Evolutionary conservation across 1,139 yeast genomes (phyloP), one percentile per base, ranked within the genome.

Genomic region (Hyphopichia wangnamkhiaoensis): DNA sequence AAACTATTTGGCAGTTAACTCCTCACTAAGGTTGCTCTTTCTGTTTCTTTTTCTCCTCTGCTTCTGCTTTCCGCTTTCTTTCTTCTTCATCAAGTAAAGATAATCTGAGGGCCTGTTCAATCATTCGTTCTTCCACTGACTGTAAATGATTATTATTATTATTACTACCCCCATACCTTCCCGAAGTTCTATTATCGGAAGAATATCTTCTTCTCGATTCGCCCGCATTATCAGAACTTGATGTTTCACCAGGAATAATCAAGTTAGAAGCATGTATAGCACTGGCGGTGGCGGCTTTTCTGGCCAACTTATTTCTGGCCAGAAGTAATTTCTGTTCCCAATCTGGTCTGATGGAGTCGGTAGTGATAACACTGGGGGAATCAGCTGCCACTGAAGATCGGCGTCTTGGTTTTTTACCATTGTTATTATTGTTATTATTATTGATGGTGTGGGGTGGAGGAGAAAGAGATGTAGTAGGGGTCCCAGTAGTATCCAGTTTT

Each of bases 281-380:
- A 35, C 89, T 87, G 1, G 98, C 98, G 14, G 96, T 89, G 0
- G 97, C 98, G 0, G 96, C 83, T 52, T 88, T 76, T 42, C 95
- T 74, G 0, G 96, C 96, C 33, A 89, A 68, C 50, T 82, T 84
- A 44, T 82, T 77, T 40, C 93, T 75, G 3, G 96, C 96, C 34
- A 79, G 70, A 13, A 74, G 69, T 40, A 93, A 71, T 50, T 82
- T 85, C 9, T 71, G 63, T 49, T 87, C 90, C 98, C 98, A 93
- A 54, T 89, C 96, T 1, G 98, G 98, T 38, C 97, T 73, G 33
- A 93, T 86, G 50, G 63, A 67, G 60, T 93, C 98, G 6, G 89
- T 79, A 0, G 94, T 80, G 17, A 90, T 74, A 2, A 89, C 94
- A 8, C 76, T 75, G 1, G 82, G 77, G 18, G 84, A 77, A 40